Base-by-base conservation (phyloP, 495 filamentous ascomycete species). In the Durotheca rogersii region DNA sequence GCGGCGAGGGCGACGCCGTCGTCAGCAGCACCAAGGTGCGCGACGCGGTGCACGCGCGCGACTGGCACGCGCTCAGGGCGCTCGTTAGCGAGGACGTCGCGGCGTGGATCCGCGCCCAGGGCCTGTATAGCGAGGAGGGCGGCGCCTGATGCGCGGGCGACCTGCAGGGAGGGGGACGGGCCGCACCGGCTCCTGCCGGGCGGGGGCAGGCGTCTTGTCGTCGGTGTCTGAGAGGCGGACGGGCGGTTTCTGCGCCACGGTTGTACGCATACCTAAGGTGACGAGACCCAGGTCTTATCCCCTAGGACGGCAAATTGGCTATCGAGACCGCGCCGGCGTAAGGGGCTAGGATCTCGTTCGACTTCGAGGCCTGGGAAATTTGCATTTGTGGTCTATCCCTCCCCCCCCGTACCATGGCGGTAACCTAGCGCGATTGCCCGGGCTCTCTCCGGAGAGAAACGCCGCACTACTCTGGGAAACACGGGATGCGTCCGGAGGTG, bases 11-110 rank as follows among this genome's bases (percentile, higher is more conserved):
- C 6, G 80, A 79, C 47, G 69, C 70, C 4, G 66, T 77, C 2
- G 76, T 95, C 9, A 95, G 90, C 62, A 93, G 88, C 39, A 96
- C 92, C 3, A 80, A 70, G 59, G 87, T 90, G 2, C 78, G 92
- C 35, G 76, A 82, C 51, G 85, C 86, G 3, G 78, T 77, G 7
- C 67, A 65, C 39, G 64, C 65, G 9, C 63, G 66, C 18, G 80
- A 87, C 18, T 72, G 72, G 57, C 68, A 76, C 23, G 75, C 62
- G 21, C 71, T 97, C 51, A 65, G 67, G 11, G 69, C 62, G 69
- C 64, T 94, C 61, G 85, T 93, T 10, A 81, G 85, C 2, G 68
- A 72, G 2, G 74, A 68, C 9, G 82, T 95, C 1, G 72, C 66
- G 29, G 71, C 70, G 41, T 93, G 83, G 79, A 73, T 84, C 30